These are phyloP conservation scores for Diaporthe sp. DNA, from an alignment of 2,329 filamentous ascomycete species.

Conservation along the genomic window DNA sequence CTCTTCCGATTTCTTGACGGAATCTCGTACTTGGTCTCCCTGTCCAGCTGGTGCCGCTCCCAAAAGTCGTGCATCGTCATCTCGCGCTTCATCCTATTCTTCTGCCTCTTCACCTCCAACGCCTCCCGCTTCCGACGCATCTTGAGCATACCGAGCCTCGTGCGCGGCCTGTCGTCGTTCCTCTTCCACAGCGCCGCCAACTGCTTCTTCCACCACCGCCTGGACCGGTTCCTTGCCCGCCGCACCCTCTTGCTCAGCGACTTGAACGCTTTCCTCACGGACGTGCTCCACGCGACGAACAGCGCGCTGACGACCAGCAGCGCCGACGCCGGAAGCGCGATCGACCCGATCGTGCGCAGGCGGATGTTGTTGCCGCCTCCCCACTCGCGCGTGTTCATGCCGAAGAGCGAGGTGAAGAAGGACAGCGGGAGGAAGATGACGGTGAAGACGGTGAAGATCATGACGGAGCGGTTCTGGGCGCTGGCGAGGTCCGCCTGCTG, in stretches of 20 bases:
- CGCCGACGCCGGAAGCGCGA: constrained; percentile 28
- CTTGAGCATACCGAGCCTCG: not conserved
- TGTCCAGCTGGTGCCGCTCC: constrained; percentile 33
- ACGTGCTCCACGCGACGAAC: constrained; percentile 27
- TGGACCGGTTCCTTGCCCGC: not conserved
- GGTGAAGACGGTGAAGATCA: constrained; percentile 52
- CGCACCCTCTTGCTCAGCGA: not conserved
- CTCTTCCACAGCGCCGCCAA: not conserved
- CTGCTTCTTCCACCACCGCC: constrained; percentile 11
- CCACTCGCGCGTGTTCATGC: constrained; percentile 44
- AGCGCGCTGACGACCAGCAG: constrained; percentile 19
- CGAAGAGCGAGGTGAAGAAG: constrained; percentile 43
- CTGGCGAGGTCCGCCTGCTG: constrained; percentile 38
- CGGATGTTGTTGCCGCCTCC: constrained; percentile 24
- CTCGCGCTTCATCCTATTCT: constrained; percentile 28
- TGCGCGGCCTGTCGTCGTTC: not conserved
- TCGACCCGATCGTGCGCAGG: constrained; percentile 31
- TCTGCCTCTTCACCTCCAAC: constrained; percentile 20
- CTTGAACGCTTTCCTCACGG: constrained; percentile 16
- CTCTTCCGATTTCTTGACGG: constrained; percentile 32
- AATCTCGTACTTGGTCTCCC: constrained; percentile 29
- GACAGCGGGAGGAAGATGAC: constrained; percentile 49
- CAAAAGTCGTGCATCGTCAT: constrained; percentile 35
- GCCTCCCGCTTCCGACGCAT: not conserved
- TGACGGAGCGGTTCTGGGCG: constrained; percentile 49